Evolutionary conservation across 192 early-diverging fungal species (phyloP).

Genomic region (Funneliformis geosporum): DNA sequence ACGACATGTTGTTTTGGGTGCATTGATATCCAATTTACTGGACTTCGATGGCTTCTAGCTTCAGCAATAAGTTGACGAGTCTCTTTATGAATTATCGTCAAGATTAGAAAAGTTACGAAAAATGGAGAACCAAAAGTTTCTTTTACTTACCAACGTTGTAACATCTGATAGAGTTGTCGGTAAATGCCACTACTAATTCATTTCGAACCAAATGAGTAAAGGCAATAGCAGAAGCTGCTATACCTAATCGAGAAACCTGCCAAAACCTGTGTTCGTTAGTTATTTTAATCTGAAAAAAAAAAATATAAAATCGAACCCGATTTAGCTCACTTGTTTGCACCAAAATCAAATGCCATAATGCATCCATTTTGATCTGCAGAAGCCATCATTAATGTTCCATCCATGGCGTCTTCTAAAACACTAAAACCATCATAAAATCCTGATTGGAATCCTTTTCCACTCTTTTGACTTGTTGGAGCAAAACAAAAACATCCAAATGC

Average conservation of each 20-base stretch:
- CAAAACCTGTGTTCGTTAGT: conserved; percentile 17
- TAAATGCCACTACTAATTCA: conserved; percentile 30
- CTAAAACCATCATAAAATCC: background rate
- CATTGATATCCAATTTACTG: conserved; percentile 27
- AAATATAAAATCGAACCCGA: conserved; percentile 1
- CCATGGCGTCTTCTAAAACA: conserved; percentile 9
- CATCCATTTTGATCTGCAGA: conserved; percentile 28
- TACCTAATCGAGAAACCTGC: conserved; percentile 22
- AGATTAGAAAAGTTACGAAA: background rate
- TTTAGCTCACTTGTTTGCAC: conserved; percentile 24
- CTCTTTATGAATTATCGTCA: conserved; percentile 7
- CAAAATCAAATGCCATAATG: conserved; percentile 24
- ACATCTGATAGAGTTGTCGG: conserved; percentile 31
- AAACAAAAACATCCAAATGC: conserved; percentile 24
- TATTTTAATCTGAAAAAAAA: background rate
- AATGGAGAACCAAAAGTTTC: background rate
- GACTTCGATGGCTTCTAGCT: conserved; percentile 13
- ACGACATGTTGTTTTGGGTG: conserved; percentile 17
- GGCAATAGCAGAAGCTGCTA: conserved; percentile 10
- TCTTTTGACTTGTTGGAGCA: background rate
- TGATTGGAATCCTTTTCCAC: conserved; percentile 3
- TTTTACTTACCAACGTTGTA: conserved; percentile 28
- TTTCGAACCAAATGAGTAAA: conserved; percentile 11
- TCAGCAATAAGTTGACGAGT: conserved; percentile 30
- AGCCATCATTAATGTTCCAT: conserved; percentile 27